Base-by-base conservation (phyloP, 352 stramenopile species). In the Phytophthora podocarpi region DNA sequence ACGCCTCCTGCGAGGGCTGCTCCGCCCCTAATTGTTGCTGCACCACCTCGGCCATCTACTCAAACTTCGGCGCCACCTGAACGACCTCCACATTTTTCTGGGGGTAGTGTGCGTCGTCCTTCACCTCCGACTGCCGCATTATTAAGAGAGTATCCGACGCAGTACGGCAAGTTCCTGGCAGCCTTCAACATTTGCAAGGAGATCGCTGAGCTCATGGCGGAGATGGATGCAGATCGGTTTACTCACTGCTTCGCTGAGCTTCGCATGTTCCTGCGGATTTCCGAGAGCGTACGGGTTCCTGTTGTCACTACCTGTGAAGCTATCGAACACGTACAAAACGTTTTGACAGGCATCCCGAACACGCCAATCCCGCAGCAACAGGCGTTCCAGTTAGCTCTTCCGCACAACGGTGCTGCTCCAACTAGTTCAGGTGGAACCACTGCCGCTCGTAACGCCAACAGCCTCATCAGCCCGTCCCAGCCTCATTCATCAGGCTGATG, bases 101-200 rank as follows among this genome's bases (percentile, higher is more conserved):
- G 5, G 23, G 39, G 37, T 24, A 54, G 18, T 21, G 16, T 6
- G 2, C 12, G 23, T 28, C 40, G 27, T 36, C 46, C 12, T 36
- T 30, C 18, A n/a, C 21, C 53, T 43, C 34, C 30, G 18, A 23
- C 15, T 37, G 32, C 28, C 2, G 26, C 30, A n/a, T n/a, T n/a
- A 32, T n/a, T 24, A 5, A 61, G 31, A 5, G 42, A 59, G 23
- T 32, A 18, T 11, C 48, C 49, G 16, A 59, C 57, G 11, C 64
- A 67, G 20, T 72, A 72, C 23, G 64, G 40, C 45, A 64, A 72
- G 41, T 72, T 72, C 36, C 28, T 72, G 10, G 58, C 58, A 24
- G 27, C 50, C 40, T 72, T 72, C 31, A 59, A 72, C n/a, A 16
- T 64, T 23, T 41, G 57, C 58, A 72, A 72, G 58, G 48, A 68